Evolutionary conservation across 495 filamentous ascomycete genomes (phyloP).

Genomic region (Pyrenula aspistea): DNA sequence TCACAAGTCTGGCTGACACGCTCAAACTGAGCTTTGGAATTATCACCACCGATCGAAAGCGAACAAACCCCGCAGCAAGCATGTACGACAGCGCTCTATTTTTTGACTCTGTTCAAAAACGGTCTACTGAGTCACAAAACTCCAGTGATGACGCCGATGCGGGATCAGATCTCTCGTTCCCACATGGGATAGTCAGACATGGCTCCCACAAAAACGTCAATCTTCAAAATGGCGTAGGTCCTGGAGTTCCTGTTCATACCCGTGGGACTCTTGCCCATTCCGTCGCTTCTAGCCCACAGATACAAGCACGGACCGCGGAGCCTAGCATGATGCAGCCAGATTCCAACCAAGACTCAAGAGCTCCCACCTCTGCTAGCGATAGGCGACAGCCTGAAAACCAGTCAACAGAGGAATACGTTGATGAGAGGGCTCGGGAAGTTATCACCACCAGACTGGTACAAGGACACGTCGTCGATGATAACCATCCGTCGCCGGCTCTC

Average conservation of each 20-base stretch:
- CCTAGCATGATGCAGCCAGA: conserved; percentile 8
- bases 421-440: conserved; percentile 79
- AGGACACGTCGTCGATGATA: conserved; percentile 91
- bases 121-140: conserved; percentile 61
- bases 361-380: conserved; percentile 17
- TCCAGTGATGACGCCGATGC: conserved; percentile 12
- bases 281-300: conserved; percentile 8
- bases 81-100: conserved; percentile 56
- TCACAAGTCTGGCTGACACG: conserved; percentile 92
- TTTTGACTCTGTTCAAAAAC: conserved; percentile 28
- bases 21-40: conserved; percentile 95
- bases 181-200: neutral
- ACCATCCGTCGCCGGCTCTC: conserved; percentile 64
- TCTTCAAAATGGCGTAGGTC: neutral
- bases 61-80: conserved; percentile 37
- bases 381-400: conserved; percentile 34
- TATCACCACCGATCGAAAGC: conserved; percentile 82
- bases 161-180: neutral
- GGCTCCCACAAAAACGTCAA: neutral
- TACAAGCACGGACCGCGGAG: conserved; percentile 7
- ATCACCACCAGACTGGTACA: conserved; percentile 88
- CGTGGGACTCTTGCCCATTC: neutral
- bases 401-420: conserved; percentile 57
- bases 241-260: neutral
- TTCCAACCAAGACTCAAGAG: conserved; percentile 16